These are phyloP conservation scores for Ceratocystis alfenasii DNA, from an alignment of 2,329 filamentous ascomycete species.

Conservation along the genomic window DNA sequence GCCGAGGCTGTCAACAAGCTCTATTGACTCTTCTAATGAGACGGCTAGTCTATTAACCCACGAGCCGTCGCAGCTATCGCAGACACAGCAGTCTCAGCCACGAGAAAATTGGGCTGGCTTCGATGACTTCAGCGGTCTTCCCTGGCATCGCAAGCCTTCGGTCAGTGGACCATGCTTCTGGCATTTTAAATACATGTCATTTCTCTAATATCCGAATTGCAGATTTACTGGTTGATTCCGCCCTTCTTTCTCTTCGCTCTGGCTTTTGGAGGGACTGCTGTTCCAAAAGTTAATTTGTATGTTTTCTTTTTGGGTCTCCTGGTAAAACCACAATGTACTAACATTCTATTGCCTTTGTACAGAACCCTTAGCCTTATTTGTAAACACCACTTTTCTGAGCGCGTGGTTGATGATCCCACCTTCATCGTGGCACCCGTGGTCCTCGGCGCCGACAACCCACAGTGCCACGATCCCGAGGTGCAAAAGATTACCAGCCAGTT, in stretches of 20 bases:
- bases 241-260: slow-evolving; percentile 73
- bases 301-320: slow-evolving; percentile 24
- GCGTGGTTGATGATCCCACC: slow-evolving; percentile 42
- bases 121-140: slow-evolving; percentile 47
- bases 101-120: slow-evolving; percentile 37
- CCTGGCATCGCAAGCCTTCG: slow-evolving; percentile 53
- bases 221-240: slow-evolving; percentile 74
- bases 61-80: background rate
- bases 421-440: slow-evolving; percentile 52
- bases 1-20: background rate
- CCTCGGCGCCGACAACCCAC: slow-evolving; percentile 57
- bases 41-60: slow-evolving; percentile 3
- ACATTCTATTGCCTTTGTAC: background rate
- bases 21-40: background rate
- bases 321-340: background rate
- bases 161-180: slow-evolving; percentile 32
- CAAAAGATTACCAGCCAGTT: slow-evolving; percentile 68
- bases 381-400: slow-evolving; percentile 54
- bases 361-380: slow-evolving; percentile 53
- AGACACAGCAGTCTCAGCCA: background rate
- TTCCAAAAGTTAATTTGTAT: slow-evolving; percentile 74
- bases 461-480: slow-evolving; percentile 70
- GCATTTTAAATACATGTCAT: background rate
- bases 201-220: slow-evolving; percentile 12
- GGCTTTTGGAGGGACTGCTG: slow-evolving; percentile 73